Percentiles rank a stretch among this genome's conserved stretches.
Evolutionary conservation across 2,329 filamentous ascomycete species (phyloP).

Genomic region (Biscogniauxia sp.): DNA sequence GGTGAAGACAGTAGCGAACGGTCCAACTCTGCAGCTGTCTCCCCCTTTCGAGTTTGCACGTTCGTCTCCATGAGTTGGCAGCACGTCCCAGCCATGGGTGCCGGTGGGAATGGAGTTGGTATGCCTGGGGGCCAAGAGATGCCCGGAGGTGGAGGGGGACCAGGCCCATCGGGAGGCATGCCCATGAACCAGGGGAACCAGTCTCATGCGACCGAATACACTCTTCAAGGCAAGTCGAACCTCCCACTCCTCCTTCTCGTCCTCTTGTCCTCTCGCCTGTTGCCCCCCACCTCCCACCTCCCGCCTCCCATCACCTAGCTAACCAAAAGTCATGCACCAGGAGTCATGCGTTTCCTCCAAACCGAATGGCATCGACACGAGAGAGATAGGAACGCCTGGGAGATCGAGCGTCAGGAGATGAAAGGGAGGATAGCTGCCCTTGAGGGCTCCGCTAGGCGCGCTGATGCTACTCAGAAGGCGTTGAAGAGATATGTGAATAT

Average conservation of each 20-base stretch:
- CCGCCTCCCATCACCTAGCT: not conserved
- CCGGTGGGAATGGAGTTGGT: conserved; percentile 41
- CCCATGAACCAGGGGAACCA: conserved; percentile 43
- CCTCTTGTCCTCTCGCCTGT: too few species aligned
- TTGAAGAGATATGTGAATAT: conserved; percentile 88
- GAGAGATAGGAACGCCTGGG: conserved; percentile 95
- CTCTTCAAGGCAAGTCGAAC: conserved; percentile 55
- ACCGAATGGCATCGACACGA: conserved; percentile 99
- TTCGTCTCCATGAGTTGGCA: conserved; percentile 35
- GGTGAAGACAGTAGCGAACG: conserved; percentile 29
- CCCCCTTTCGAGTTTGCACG: conserved; percentile 4
- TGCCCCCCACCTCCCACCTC: not conserved
- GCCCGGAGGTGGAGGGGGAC: conserved; percentile 26
- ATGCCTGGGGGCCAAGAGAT: conserved; percentile 43
- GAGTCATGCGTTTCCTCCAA: conserved; percentile 98
- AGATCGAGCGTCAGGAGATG: conserved; percentile 99
- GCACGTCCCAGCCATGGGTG: conserved; percentile 39
- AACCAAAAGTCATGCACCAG: conserved; percentile 40
- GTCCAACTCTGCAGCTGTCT: conserved; percentile 15
- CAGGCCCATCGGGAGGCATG: conserved; percentile 28
- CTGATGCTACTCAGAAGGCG: conserved; percentile 84
- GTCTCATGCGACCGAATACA: conserved; percentile 61
- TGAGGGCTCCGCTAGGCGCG: conserved; percentile 83
- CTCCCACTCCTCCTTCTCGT: too few species aligned
- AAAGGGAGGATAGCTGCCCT: conserved; percentile 93